These are phyloP conservation scores for Astrothelium macrocarpum DNA, from an alignment of 495 filamentous ascomycete species.

Conservation along the genomic window DNA sequence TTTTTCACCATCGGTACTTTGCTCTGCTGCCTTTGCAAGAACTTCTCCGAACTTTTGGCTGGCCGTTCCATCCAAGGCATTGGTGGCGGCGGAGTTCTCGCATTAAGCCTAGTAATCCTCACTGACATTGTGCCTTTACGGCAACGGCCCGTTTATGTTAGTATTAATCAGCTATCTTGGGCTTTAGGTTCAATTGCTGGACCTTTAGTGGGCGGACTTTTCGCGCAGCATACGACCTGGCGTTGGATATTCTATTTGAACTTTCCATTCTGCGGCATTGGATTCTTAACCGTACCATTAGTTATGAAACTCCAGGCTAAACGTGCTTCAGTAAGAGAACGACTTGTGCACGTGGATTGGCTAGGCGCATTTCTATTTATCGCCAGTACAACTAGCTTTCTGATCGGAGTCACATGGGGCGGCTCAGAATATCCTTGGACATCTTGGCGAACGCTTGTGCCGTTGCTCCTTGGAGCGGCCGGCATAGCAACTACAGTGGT, in stretches of 20 bases:
- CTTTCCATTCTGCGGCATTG: constrained; percentile 32
- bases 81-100: constrained; percentile 23
- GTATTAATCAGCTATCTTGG: constrained; percentile 27
- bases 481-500: constrained; percentile 37
- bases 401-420: constrained; percentile 48
- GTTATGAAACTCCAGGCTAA: constrained; percentile 6
- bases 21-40: constrained; percentile 13
- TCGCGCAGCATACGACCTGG: constrained; percentile 20
- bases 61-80: constrained; percentile 25
- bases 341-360: constrained; percentile 50
- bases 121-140: constrained; percentile 30
- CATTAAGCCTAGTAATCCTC: constrained; percentile 19
- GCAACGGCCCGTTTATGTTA: constrained; percentile 30
- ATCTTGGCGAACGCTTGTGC: constrained; percentile 45
- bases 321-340: constrained; percentile 28
- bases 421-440: constrained; percentile 46
- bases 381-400: constrained; percentile 34
- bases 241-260: constrained; percentile 36
- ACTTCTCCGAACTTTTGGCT: constrained; percentile 15
- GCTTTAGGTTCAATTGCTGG: constrained; percentile 29
- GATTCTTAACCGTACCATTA: constrained; percentile 20
- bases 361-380: constrained; percentile 49
- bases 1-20: constrained; percentile 30
- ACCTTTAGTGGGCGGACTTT: constrained; percentile 22
- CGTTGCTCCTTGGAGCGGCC: constrained; percentile 42